Conservation (phyloP, 2,329 filamentous ascomycete genomes). For the Blastomyces emzantsi region DNA sequence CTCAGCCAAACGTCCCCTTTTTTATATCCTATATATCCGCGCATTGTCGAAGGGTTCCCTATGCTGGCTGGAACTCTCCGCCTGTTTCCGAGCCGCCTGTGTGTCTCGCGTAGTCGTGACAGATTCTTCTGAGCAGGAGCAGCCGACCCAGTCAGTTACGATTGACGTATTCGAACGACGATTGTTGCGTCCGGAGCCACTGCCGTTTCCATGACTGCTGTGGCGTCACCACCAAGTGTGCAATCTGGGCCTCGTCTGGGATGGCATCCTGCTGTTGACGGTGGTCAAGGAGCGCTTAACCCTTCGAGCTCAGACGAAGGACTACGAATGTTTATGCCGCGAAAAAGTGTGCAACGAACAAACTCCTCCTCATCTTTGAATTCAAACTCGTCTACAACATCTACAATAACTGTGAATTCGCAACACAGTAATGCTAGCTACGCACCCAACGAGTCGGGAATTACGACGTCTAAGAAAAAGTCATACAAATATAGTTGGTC, state of each 20-base stretch:
- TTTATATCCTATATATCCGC: background rate
- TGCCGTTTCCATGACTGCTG: slow-evolving; percentile 50
- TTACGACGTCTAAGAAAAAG: slow-evolving; percentile 40
- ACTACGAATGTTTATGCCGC: slow-evolving; percentile 79
- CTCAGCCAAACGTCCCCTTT: background rate
- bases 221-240: slow-evolving; percentile 55
- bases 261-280: slow-evolving; percentile 51
- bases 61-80: slow-evolving; percentile 9
- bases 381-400: slow-evolving; percentile 52
- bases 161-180: slow-evolving; percentile 1
- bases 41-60: slow-evolving; percentile 2
- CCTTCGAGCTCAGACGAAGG: slow-evolving; percentile 77
- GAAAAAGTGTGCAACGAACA: slow-evolving; percentile 75
- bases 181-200: background rate
- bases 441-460: slow-evolving; percentile 29
- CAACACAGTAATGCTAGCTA: slow-evolving; percentile 34
- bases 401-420: slow-evolving; percentile 27
- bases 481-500: slow-evolving; percentile 51
- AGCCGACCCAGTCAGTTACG: background rate
- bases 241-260: slow-evolving; percentile 52
- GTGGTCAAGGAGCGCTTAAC: slow-evolving; percentile 52
- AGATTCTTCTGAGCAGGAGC: slow-evolving; percentile 1
- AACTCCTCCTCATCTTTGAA: slow-evolving; percentile 83
- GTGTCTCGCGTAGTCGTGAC: slow-evolving; percentile 10
- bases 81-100: slow-evolving; percentile 6